Conservation (phyloP, 108 stramenopile species). For the Ochromonas danica region DNA sequence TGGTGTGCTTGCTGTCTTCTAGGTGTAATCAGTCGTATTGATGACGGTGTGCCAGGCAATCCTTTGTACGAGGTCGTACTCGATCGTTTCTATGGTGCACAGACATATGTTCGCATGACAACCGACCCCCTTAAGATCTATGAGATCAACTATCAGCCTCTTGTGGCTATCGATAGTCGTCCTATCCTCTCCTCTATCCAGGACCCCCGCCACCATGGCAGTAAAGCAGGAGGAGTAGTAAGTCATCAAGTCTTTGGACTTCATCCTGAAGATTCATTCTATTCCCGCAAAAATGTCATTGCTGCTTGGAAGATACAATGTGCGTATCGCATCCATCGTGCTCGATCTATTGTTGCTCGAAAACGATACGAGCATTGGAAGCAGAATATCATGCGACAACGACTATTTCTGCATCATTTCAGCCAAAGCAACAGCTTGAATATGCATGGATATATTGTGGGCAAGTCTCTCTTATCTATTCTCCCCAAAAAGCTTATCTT, state of each 20-base stretch:
- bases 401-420: not conserved
- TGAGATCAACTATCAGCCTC: slow-evolving; percentile 4
- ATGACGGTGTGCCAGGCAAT: not conserved
- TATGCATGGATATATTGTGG: slow-evolving; percentile 9
- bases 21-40: slow-evolving; percentile 30
- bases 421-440: not conserved
- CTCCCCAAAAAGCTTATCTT: not conserved
- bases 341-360: not conserved
- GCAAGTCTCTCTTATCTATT: not conserved
- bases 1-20: too few species aligned
- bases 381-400: not conserved
- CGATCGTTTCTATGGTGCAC: not conserved
- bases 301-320: slow-evolving; percentile 30
- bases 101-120: slow-evolving; percentile 23
- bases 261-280: not conserved
- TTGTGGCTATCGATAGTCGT: not conserved
- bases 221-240: not conserved
- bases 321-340: not conserved
- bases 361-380: slow-evolving; percentile 18
- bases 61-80: slow-evolving; percentile 27
- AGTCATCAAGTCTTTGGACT: not conserved
- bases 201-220: not conserved
- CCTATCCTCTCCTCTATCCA: not conserved
- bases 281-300: not conserved
- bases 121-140: not conserved